Evolutionary conservation across 768 basidiomycete species (phyloP), one percentile per base, ranked within the genome.

Genomic region (Baorangia bicolor): DNA sequence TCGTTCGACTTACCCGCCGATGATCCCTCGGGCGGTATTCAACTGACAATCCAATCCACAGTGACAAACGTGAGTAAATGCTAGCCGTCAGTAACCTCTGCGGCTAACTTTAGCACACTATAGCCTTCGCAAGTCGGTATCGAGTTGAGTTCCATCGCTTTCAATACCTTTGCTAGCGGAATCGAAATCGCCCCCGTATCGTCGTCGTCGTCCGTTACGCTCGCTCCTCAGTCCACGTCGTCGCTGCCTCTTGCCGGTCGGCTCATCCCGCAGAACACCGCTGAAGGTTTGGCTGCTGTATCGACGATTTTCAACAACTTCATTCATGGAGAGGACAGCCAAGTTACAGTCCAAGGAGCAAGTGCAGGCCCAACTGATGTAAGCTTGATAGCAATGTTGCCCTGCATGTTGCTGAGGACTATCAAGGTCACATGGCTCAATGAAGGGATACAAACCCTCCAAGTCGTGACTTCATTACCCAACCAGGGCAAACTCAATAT

Each of bases 61-160:
- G 73, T 83, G 3, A 70, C 76, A 2, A 90, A 89, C 60, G 85
- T 86, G 56, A 61, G 81, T 64, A n/a, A 28, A 45, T 14, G 21
- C 35, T 21, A n/a, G 13, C 25, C 21, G 21, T 28, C 10, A 28
- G 12, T 18, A 14, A 5, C 35, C 43, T 44, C 38, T 41, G 12
- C 35, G 18, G 53, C 39, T 68, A 35, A 67, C 34, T 38, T 21
- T 41, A 48, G 30, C 27, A 31, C 53, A 18, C 1, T 5, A 23
- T 53, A 87, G 84, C 88, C 88, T 30, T 86, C 88, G 1, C 87
- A 88, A 77, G 86, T 90, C 37, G 88, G 88, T 27, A 82, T 90
- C 13, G 72, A 81, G 55, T 74, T 90, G 9, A 79, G 76, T 57
- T 78, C 79, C 4, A 78, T 90, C 49, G 78, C 77, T 1, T 90